Evolutionary conservation across 108 stramenopile genomes (phyloP).

Genomic region (Stephanodiscus minutulus): DNA sequence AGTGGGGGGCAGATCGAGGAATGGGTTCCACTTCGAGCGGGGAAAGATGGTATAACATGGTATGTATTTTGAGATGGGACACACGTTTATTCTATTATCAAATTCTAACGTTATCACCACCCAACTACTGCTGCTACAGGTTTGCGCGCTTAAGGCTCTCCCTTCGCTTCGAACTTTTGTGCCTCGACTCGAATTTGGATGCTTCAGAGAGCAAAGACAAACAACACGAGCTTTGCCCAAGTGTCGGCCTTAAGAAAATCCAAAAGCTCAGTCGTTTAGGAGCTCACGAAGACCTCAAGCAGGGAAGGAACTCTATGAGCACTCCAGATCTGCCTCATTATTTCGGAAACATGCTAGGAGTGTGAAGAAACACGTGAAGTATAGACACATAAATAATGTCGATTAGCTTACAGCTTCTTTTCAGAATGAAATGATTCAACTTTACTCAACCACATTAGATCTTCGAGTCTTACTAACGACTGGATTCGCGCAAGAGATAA

Average conservation of each 20-base stretch:
- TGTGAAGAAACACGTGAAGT: no score
- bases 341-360: slow-evolving; percentile 31
- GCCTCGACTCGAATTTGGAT: slow-evolving; percentile 52
- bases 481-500: slow-evolving; percentile 32
- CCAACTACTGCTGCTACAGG: slow-evolving; percentile 17
- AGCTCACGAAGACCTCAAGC: slow-evolving; percentile 62
- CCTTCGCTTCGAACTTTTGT: slow-evolving; percentile 86
- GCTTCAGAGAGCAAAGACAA: slow-evolving; percentile 16
- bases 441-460: slow-evolving; percentile 28
- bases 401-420: background rate
- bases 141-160: slow-evolving; percentile 83
- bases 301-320: slow-evolving; percentile 26
- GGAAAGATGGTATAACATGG: slow-evolving; percentile 81
- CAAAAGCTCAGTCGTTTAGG: slow-evolving; percentile 67
- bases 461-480: slow-evolving; percentile 22
- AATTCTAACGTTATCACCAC: background rate
- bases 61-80: slow-evolving; percentile 16
- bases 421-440: slow-evolving; percentile 2
- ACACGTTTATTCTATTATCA: background rate
- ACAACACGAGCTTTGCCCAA: slow-evolving; percentile 54
- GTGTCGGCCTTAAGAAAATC: slow-evolving; percentile 74
- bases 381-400: no score
- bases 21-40: slow-evolving; percentile 84
- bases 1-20: slow-evolving; percentile 86
- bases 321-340: slow-evolving; percentile 47